Evolutionary conservation across 352 stramenopile genomes (phyloP), one percentile per base, ranked within the genome.

Genomic region (Phytophthora sp.): DNA sequence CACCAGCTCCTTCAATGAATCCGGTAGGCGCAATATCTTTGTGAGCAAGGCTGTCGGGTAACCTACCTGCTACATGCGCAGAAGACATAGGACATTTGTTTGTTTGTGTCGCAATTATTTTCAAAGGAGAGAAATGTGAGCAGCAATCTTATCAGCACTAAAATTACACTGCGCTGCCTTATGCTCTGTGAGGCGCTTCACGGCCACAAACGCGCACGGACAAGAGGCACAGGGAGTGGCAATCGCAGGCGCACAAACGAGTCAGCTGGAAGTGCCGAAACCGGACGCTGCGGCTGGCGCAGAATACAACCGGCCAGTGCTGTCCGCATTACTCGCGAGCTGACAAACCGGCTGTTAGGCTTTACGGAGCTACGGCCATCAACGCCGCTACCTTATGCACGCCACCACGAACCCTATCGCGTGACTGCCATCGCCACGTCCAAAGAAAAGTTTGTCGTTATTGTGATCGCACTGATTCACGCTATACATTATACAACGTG

Each of bases 261-360:
- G 59, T 69, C 66, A 62, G 59, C 47, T 69, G 66, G 66, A 30
- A 61, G 39, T 53, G 30, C 46, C 30, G 51, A 69, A 68, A 73
- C 57, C 58, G 30, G 51, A 66, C 39, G 49, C 39, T 58, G 36
- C 23, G 7, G 31, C 4, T 7, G 35, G 11, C n/a, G n/a, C 16
- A 13, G 31, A 20, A 56, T 72, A 72, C 41, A 55, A 53, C 42
- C 18, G 26, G 3, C 18, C 21, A 60, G 51, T 65, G 39, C 38
- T 20, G 24, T 21, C 60, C 24, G 8, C 27, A n/a, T 55, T 59
- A 39, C 49, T 44, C 46, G 24, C 35, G 49, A 57, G 30, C 36
- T 47, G 35, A 54, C 49, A 66, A 55, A 63, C 45, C 45, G 52
- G 65, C 65, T 73, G 65, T 65, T 59, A 39, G 45, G 16, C 53